Base-by-base conservation (phyloP, 2,329 filamentous ascomycete genomes). In the Exophiala calicioides region DNA sequence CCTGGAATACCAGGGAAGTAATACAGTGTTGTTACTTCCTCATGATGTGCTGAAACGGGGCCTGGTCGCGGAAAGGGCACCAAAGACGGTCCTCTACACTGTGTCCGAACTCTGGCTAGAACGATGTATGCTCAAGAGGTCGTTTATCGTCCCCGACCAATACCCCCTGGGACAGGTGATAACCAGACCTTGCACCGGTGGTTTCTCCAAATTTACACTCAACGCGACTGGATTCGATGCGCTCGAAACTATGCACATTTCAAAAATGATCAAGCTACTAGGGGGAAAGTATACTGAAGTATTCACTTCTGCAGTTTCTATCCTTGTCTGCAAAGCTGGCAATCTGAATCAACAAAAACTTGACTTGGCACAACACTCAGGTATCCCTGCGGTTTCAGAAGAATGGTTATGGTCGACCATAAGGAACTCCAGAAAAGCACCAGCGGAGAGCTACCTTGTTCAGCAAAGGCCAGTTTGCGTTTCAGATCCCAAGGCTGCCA, bases 41-140 rank as follows among this genome's bases (percentile, higher is more conserved):
- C 58, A 69, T 19, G 60, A 64, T 34, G 43, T 61, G 42, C 59
- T 62, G 23, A 57, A 66, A 36, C 53, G 70, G 6, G 62, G 65
- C 23, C 49, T 58, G 30, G 56, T 67, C 37, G 62, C 68, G 54
- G 60, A 60, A 37, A 52, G 56, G n/a, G 10, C 39, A 29, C 15
- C 44, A 12, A 37, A 39, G 9, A 26, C 31, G 4, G 35, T 26
- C 12, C 18, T 33, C n/a, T 33, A 44, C 36, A 62, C 75, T 10
- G 82, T 95, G 23, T 97, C 90, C 8, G 90, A 95, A 62, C 94
- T 93, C 76, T 98, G 91, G 79, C 77, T 98, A 41, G 93, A 98
- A 68, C 81, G 82, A 36, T 97, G 91, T 64, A 72, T 98, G 29
- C 83, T 90, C 63, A 80, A 81, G 54, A 93, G 88, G 65, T 72